Conservation (phyloP, 805 yeast genomes). For the Debaryomyces castellii region DNA sequence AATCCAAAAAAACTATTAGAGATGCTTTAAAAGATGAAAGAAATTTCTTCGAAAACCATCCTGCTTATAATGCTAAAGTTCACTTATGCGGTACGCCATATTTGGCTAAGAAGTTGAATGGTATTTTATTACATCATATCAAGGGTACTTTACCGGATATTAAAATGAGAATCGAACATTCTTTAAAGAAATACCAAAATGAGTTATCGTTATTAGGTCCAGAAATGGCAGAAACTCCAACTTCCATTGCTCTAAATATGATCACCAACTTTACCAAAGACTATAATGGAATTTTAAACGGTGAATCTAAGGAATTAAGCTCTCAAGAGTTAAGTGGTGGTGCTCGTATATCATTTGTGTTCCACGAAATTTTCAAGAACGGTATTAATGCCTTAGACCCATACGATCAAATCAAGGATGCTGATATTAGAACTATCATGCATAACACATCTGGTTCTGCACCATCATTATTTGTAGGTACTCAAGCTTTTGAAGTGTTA, state of each 20-base stretch:
- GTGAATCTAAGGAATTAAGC: constrained; percentile 87
- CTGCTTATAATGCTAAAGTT: constrained; percentile 88
- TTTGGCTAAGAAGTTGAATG: constrained; percentile 86
- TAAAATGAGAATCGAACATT: constrained; percentile 82
- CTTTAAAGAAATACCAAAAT: constrained; percentile 77
- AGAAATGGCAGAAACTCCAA: constrained; percentile 83
- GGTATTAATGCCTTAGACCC: constrained; percentile 93
- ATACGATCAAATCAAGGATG: constrained; percentile 92
- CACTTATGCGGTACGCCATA: constrained; percentile 99
- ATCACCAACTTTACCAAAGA: constrained; percentile 92
- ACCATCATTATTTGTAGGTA: constrained; percentile 94
- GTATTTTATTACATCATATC: constrained; percentile 86
- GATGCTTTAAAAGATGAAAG: constrained; percentile 83
- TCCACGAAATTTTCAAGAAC: constrained; percentile 92
- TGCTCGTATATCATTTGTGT: constrained; percentile 95
- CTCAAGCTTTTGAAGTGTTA: constrained; percentile 93
- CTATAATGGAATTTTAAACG: constrained; percentile 86
- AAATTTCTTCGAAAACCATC: constrained; percentile 80
- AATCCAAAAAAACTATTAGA: constrained; percentile 79
- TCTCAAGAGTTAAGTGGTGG: constrained; percentile 94
- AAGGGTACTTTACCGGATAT: constrained; percentile 73
- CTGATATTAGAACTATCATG: constrained; percentile 94
- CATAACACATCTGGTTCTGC: constrained; percentile 96
- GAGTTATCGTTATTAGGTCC: constrained; percentile 84
- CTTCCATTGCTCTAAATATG: constrained; percentile 83